Base-by-base conservation (phyloP, 2,329 filamentous ascomycete species). In the Sarocladiaceae sp. region DNA sequence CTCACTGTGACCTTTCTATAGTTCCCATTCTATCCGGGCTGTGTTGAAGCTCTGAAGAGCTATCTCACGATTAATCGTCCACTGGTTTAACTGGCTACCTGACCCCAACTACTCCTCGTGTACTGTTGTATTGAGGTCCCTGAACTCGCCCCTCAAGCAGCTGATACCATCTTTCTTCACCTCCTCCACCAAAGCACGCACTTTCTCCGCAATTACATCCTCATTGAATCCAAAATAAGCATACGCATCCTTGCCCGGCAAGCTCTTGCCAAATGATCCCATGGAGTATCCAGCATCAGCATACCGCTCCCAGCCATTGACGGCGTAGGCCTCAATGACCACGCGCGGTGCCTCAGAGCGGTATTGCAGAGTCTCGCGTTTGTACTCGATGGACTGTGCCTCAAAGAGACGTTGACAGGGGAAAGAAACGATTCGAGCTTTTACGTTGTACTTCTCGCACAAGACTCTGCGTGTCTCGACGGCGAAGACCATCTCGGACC, bases 231-330 rank as follows among this genome's bases (percentile, higher is more conserved):
- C 77, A 59, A 83, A 83, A 51, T 75, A 75, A 57, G 75, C 72
- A 60, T 83, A 82, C 2, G 76, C 77, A 11, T 72, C 71, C 55
- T 75, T 73, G 0, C 78, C 76, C 0, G 80, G 79, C 40, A 83
- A 60, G 15, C 72, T 77, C 59, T 83, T 77, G 0, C 79, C 80
- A 56, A 83, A 84, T 0, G 68, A 66, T 40, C 71, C 70, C 72
- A 83, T 76, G 46, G 70, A 76, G 54, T 71, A 71, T 1, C 75
- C 78, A 1, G 79, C 80, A 61, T 82, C 75, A 0, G 79, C 80
- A 58, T 83, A 84, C 18, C 80, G 64, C 65, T 83, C 81, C 80
- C 80, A 84, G 1, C 79, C 78, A 54, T 78, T 77, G 1, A 74
- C 69, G 1, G 76, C 72, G 59, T 81, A 84, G 1, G 80, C 77